Conservation (phyloP, 768 basidiomycete genomes). For the Collybia sordida region DNA sequence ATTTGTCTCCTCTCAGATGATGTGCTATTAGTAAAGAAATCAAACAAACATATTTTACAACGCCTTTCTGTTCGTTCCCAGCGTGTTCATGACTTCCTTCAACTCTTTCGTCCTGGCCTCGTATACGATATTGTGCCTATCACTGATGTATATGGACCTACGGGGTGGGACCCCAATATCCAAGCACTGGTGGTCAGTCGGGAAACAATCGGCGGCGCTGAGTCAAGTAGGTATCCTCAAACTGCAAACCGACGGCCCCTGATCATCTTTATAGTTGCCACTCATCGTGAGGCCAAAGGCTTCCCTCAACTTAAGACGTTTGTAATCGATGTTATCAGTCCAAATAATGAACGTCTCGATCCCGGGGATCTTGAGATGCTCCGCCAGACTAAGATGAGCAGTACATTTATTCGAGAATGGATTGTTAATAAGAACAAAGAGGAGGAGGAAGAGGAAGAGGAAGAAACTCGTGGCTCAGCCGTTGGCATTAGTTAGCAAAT, state of each 20-base stretch:
- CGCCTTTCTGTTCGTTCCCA: constrained; percentile 53
- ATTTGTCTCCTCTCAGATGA: constrained; percentile 49
- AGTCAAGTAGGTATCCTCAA: constrained; percentile 53
- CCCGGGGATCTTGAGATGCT: constrained; percentile 67
- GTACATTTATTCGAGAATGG: constrained; percentile 91
- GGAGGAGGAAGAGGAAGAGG: constrained; percentile 19
- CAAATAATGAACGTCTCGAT: constrained; percentile 56
- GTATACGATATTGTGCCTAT: constrained; percentile 72
- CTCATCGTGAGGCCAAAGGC: constrained; percentile 49
- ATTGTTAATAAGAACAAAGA: constrained; percentile 45
- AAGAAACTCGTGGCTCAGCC: background rate
- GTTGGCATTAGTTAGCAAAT: too few relatives aligned
- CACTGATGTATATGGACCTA: constrained; percentile 88
- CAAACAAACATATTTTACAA: constrained; percentile 67
- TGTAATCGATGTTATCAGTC: constrained; percentile 88
- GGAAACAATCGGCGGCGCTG: constrained; percentile 81
- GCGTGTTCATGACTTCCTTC: constrained; percentile 66
- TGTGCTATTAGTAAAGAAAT: constrained; percentile 67
- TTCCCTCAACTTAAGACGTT: constrained; percentile 66
- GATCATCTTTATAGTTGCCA: constrained; percentile 51
- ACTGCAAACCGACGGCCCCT: background rate
- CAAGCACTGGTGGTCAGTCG: constrained; percentile 90
- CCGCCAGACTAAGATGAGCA: constrained; percentile 88
- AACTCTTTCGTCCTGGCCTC: constrained; percentile 66
- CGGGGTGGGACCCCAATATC: constrained; percentile 83